Evolutionary conservation across 1,284 basidiomycete genomes (phyloP).

Genomic region (Mycena sp.): DNA sequence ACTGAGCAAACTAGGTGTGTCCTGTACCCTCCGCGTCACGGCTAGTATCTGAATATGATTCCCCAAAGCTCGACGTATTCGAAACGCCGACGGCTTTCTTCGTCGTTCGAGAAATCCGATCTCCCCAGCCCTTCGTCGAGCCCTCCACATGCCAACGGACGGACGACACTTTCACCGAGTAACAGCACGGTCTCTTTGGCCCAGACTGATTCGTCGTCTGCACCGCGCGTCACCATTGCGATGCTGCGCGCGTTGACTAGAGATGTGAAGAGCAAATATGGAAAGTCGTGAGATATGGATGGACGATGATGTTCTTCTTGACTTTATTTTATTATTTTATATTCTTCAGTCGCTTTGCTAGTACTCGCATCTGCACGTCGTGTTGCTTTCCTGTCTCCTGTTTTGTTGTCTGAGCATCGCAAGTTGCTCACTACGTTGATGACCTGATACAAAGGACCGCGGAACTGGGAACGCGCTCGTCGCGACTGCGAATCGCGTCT

Average conservation of each 20-base stretch:
- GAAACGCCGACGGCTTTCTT: conserved; percentile 55
- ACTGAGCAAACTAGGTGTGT: conserved; percentile 16
- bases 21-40: not conserved
- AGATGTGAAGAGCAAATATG: conserved; percentile 66
- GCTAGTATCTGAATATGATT: not conserved
- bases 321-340: conserved; percentile 5
- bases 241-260: conserved; percentile 75
- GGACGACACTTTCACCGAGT: conserved; percentile 48
- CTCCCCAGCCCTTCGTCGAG: conserved; percentile 42
- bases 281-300: conserved; percentile 16
- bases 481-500: too few relatives aligned
- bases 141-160: conserved; percentile 44
- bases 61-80: conserved; percentile 21
- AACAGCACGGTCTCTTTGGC: conserved; percentile 45
- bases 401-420: not conserved
- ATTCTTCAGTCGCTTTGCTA: too few relatives aligned
- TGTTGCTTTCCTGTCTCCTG: not conserved
- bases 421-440: not conserved
- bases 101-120: conserved; percentile 41
- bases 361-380: not conserved
- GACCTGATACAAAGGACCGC: too few relatives aligned
- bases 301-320: conserved; percentile 8
- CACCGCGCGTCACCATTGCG: conserved; percentile 63
- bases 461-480: too few relatives aligned
- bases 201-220: conserved; percentile 39